These are phyloP conservation scores for Aegilops speltoides DNA, from an alignment of 176 grass and related monocot genomes.

Conservation along the genomic window DNA sequence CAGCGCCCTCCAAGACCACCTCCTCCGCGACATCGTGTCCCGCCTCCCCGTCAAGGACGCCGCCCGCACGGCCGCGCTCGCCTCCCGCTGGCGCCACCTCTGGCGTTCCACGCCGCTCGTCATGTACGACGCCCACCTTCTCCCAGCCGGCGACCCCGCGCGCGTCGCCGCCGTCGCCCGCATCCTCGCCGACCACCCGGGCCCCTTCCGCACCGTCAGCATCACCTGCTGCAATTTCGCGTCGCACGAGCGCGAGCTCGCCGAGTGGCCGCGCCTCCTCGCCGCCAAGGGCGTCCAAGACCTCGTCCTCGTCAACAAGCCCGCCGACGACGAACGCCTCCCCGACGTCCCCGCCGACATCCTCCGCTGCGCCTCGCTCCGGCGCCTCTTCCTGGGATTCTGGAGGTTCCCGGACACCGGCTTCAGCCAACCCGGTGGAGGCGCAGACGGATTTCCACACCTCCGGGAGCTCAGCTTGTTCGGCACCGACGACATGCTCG, in stretches of 20 bases:
- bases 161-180: neutral
- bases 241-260: neutral
- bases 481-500: neutral
- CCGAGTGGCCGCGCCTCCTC: conserved; percentile 12
- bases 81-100: neutral
- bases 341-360: neutral
- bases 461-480: neutral
- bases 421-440: neutral
- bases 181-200: conserved; percentile 4
- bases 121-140: neutral
- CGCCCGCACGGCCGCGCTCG: neutral
- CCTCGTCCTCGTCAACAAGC: neutral
- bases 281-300: conserved; percentile 1
- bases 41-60: neutral
- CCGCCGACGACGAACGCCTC: neutral
- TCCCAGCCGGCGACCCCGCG: neutral
- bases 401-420: neutral
- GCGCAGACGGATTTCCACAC: neutral
- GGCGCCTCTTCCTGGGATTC: neutral
- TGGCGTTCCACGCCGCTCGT: neutral
- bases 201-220: conserved; percentile 2
- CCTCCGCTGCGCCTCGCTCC: conserved; percentile 9
- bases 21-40: neutral
- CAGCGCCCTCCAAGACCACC: neutral
- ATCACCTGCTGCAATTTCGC: neutral